A percentile compares a stretch with the other conserved stretches of the same genome.
Evolutionary conservation across 352 stramenopile genomes (phyloP).

Genomic region (Phytophthora pseudosyringae): DNA sequence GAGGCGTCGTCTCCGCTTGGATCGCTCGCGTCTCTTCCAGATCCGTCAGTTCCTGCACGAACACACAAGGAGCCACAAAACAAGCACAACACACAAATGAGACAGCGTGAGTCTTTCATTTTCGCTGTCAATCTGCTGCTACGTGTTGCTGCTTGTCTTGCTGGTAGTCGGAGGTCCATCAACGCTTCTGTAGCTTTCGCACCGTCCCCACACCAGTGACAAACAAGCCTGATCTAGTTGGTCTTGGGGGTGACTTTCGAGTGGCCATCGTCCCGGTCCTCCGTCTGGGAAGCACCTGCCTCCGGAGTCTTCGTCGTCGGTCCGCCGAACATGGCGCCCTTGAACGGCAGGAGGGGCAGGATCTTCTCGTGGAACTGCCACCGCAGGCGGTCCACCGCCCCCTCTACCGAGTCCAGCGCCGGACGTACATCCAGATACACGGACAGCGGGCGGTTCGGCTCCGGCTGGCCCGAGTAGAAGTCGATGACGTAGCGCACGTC

Average conservation of each 20-base stretch:
- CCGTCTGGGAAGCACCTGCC: slow-evolving; percentile 5
- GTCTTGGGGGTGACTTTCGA: slow-evolving; percentile 48
- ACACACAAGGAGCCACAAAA: no score
- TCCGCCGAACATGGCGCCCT: slow-evolving; percentile 50
- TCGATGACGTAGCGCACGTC: slow-evolving; percentile 99
- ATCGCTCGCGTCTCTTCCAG: slow-evolving; percentile 23
- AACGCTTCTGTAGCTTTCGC: slow-evolving; percentile 7
- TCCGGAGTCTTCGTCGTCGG: slow-evolving; percentile 2
- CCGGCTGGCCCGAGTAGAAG: slow-evolving; percentile 94
- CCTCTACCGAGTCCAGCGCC: slow-evolving; percentile 92
- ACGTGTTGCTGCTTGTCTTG: slow-evolving; percentile 5
- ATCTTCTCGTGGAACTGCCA: slow-evolving; percentile 87
- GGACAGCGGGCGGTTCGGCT: slow-evolving; percentile 86
- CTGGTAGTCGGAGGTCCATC: neutral
- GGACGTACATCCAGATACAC: slow-evolving; percentile 98
- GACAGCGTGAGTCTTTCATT: slow-evolving; percentile 21
- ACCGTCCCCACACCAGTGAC: slow-evolving; percentile 2
- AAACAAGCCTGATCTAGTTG: slow-evolving; percentile 26
- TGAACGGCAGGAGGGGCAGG: slow-evolving; percentile 73
- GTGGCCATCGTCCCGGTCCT: slow-evolving; percentile 26
- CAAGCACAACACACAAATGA: slow-evolving; percentile 8
- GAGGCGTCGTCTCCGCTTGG: slow-evolving; percentile 8
- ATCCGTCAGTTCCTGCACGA: neutral
- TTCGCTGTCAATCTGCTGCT: slow-evolving; percentile 25
- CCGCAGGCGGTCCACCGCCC: slow-evolving; percentile 74